Percentiles rank a stretch among this genome's conserved stretches.
Conservation (phyloP, 148 eudicot species). For the Fagopyrum esculentum region DNA sequence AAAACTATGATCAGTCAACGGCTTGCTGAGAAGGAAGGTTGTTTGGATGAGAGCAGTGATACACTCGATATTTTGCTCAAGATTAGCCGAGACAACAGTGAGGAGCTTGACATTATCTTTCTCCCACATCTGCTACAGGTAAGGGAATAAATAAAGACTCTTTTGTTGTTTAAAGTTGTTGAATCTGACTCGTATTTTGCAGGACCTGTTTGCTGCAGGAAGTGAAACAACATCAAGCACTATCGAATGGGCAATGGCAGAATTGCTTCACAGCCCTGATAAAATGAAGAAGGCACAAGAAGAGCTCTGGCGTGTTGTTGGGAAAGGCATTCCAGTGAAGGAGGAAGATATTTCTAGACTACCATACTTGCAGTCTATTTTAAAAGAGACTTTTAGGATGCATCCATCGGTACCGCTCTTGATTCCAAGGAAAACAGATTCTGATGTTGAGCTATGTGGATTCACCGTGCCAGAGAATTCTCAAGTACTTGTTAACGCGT, state of each 20-base stretch:
- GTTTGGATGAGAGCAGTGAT: constrained; percentile 12
- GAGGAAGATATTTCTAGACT: constrained; percentile 23
- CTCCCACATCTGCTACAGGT: constrained; percentile 12
- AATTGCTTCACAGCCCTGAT: constrained; percentile 18
- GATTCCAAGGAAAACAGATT: constrained; percentile 24
- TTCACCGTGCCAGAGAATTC: constrained; percentile 26
- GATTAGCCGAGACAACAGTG: constrained; percentile 15
- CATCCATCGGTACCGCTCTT: constrained; percentile 35
- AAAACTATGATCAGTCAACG: constrained; percentile 22
- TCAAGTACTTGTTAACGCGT: constrained; percentile 35
- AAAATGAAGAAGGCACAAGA: constrained; percentile 16
- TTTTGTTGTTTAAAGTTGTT: too few relatives aligned
- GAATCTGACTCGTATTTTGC: background rate
- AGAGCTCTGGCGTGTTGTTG: constrained; percentile 23
- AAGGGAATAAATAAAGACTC: too few relatives aligned
- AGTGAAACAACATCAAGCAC: constrained; percentile 31
- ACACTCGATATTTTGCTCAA: constrained; percentile 24
- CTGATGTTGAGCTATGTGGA: constrained; percentile 13
- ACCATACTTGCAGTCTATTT: constrained; percentile 28
- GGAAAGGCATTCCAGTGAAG: constrained; percentile 17
- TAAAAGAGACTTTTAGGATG: constrained; percentile 32
- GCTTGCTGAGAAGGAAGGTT: background rate
- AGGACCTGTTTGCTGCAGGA: constrained; percentile 10
- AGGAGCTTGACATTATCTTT: constrained; percentile 14
- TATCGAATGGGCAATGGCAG: constrained; percentile 46